phyloP scores from a whole-genome alignment of 2,329 filamentous ascomycete species.

The Arthrobotrys conoides region DNA sequence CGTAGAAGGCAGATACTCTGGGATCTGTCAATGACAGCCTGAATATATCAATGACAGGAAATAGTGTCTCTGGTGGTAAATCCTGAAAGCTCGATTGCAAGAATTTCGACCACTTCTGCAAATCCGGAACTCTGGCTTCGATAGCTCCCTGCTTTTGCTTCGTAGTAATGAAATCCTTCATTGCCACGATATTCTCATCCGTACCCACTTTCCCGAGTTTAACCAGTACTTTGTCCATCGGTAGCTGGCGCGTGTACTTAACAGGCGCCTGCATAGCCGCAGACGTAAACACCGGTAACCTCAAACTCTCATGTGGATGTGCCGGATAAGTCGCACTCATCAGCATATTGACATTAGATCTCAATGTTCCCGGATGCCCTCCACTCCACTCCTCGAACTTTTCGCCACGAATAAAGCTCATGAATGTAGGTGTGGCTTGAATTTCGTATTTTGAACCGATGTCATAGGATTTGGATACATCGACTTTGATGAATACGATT shows the following conservation, averaged over 20 bases:
- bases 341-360: constrained; percentile 80
- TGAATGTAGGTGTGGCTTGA: constrained; percentile 86
- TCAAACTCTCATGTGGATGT: constrained; percentile 81
- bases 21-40: constrained; percentile 82
- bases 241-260: constrained; percentile 82
- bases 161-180: constrained; percentile 80
- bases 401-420: constrained; percentile 83
- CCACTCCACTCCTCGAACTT: constrained; percentile 86
- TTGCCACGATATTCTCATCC: constrained; percentile 74
- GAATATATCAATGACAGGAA: constrained; percentile 87
- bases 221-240: constrained; percentile 82
- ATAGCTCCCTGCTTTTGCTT: constrained; percentile 74
- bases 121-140: constrained; percentile 79
- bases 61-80: constrained; percentile 77
- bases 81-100: constrained; percentile 72
- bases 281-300: constrained; percentile 78
- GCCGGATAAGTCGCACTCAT: constrained; percentile 68
- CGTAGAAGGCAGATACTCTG: constrained; percentile 84
- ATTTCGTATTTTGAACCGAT: constrained; percentile 78
- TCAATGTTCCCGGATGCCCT: constrained; percentile 77
- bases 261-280: constrained; percentile 76
- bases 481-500: constrained; percentile 84
- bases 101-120: constrained; percentile 76
- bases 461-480: constrained; percentile 77
- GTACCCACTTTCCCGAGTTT: constrained; percentile 80